Evolutionary conservation across 192 early-diverging fungal genomes (phyloP), one percentile per base, ranked within the genome.

Genomic region (Nowakowskiella sp.): DNA sequence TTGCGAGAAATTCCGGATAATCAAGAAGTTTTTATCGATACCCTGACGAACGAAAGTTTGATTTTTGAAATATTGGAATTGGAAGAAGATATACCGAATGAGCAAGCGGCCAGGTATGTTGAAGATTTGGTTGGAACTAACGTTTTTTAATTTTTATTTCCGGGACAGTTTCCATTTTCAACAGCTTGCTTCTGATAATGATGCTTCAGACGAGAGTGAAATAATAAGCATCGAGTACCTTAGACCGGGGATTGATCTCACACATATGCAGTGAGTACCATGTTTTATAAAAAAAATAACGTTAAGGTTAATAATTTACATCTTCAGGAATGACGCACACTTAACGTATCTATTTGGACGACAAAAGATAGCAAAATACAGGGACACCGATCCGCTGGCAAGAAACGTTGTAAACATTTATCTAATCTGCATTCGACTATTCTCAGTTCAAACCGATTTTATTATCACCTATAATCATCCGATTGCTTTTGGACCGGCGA

Each of bases 21-120:
- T 64, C 92, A 96, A 66, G 92, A 96, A 58, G 92, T 93, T 4
- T 96, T 88, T 66, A 81, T 84, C 5, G 71, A 85, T 49, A 62
- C 63, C 23, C 65, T 52, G 5, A 82, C 75, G 3, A 83, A 90
- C 56, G 82, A 85, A 50, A 90, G 87, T 65, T 63, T 96, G 4
- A 89, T 96, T 32, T 60, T 96, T 23, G 92, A 96, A 64, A 71
- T 96, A 26, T 66, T 96, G 47, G 84, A 96, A 49, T 46, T 73
- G 42, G 80, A 71, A 1, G 31, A 58, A 3, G 76, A 84, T 8
- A 54, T 66, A 4, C 5, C 56, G 1, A 60, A 71, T 34, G 65
- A 78, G 24, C 66, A 78, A 10, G 71, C 72, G 9, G 70, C 73
- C 16, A 73, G 54, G 76, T 86, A 77, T 61, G 63, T 53, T 1